Conservation (phyloP, 176 grass and related monocot genomes). For the Oryza meyeriana region DNA sequence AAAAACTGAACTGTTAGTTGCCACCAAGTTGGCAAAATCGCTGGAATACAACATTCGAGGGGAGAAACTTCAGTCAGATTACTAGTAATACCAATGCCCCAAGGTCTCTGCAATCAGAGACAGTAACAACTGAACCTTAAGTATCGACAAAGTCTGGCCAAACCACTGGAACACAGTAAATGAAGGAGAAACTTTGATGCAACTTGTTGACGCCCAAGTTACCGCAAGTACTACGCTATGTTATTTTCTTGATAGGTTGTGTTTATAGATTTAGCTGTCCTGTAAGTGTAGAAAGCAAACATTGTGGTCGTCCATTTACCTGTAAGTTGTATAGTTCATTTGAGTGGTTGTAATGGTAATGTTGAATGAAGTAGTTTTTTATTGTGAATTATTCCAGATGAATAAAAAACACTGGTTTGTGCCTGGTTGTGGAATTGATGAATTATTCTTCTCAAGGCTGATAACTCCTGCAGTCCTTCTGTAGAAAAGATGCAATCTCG, state of each 20-base stretch:
- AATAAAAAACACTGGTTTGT: conserved; percentile 1
- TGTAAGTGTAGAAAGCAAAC: conserved; percentile 26
- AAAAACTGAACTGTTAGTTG: conserved; percentile 56
- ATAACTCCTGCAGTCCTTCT: background rate
- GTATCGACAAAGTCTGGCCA: conserved; percentile 37
- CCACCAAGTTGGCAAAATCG: conserved; percentile 51
- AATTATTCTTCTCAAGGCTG: background rate
- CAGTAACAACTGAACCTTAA: conserved; percentile 55
- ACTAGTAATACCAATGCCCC: conserved; percentile 41
- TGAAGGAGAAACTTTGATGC: conserved; percentile 42
- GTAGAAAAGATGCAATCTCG: background rate
- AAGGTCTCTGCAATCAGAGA: conserved; percentile 45
- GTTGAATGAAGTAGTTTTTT: conserved; percentile 2
- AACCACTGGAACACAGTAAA: conserved; percentile 32
- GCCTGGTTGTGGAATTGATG: conserved; percentile 4
- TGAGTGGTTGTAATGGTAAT: conserved; percentile 41
- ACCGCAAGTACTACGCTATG: conserved; percentile 28
- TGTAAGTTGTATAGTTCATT: conserved; percentile 31
- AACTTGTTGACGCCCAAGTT: conserved; percentile 43
- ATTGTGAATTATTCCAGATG: conserved; percentile 7
- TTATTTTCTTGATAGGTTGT: background rate
- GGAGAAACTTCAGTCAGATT: conserved; percentile 27
- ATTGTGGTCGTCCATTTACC: background rate
- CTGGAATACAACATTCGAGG: conserved; percentile 29
- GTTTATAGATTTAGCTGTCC: conserved; percentile 22